Base-by-base conservation (phyloP, 345 rosid species). In the Cardiospermum halicacabum region DNA sequence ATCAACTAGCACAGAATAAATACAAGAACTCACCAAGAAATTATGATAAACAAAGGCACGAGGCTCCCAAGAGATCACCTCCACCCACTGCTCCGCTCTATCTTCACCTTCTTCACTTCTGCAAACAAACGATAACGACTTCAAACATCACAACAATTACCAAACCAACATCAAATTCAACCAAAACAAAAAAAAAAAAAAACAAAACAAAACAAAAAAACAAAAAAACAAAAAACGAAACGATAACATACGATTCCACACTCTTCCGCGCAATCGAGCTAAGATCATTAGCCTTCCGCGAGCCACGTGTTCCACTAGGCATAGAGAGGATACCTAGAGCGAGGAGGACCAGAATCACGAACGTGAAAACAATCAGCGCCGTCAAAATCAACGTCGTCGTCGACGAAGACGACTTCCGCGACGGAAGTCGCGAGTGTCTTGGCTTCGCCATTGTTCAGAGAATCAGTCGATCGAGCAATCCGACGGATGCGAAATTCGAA, bases 41-140 rank as follows among this genome's bases (percentile, higher is more conserved):
- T 90, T 93, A 71, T 85, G 99, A 77, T 88, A 88, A 55, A 93
- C 34, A 71, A 78, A 80, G 57, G 96, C 96, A 56, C 95, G 78
- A 74, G 99, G 97, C 77, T 90, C 97, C 96, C 97, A 93, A 0
- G 95, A 93, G 77, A 93, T 81, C 39, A 91, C 79, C 72, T 93
- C 97, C 26, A 80, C 92, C 97, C 95, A 88, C 53, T 72, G 86
- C 73, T 85, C 92, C 18, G 68, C 77, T 74, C 68, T 69, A 51
- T 76, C 80, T 21, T 75, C 90, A 65, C 78, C 90, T 10, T 47
- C 82, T 3, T 63, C 85, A 19, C 64, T 71, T 56, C 86, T 80
- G 60, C 56, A 64, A 48, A 47, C 51, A 56, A 11, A 15, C 40
- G 21, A 7, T 42, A 51, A 66, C 19, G 51, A 18, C 24, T 21